Conservation (phyloP, 108 stramenopile species). For the Aurantiochytrium sp. region DNA sequence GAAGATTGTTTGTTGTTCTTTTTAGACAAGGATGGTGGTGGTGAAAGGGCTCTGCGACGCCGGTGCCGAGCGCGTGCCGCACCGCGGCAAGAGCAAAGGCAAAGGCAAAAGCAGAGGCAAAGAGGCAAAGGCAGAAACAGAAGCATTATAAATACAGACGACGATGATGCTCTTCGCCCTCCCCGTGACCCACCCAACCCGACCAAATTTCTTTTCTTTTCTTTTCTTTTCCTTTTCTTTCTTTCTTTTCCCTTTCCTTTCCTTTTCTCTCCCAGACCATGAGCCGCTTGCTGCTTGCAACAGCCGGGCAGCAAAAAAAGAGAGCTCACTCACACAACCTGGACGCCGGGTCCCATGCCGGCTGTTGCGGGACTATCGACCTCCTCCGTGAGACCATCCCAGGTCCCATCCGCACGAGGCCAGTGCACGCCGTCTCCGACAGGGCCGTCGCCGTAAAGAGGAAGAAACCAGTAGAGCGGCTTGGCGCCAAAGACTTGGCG, state of each 20-base stretch:
- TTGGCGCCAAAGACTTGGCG: neutral
- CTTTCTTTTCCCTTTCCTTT: neutral
- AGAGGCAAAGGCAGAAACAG: too few species aligned
- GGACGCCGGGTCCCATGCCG: neutral
- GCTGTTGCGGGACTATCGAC: neutral
- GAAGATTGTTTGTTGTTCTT: too few species aligned
- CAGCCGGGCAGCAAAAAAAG: too few species aligned
- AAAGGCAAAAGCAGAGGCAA: too few species aligned
- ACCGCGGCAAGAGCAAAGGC: too few species aligned
- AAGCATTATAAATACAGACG: too few species aligned
- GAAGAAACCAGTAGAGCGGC: neutral
- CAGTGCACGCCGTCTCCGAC: constrained; percentile 11
- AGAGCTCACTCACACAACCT: too few species aligned
- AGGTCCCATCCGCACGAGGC: neutral
- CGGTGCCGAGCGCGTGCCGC: too few species aligned
- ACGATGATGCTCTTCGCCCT: too few species aligned
- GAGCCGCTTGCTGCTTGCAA: neutral
- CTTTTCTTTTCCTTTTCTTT: neutral
- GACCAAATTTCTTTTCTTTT: neutral
- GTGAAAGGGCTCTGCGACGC: too few species aligned
- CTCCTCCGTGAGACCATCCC: neutral
- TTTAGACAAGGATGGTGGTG: too few species aligned
- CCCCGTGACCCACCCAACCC: neutral
- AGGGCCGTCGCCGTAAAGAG: neutral
- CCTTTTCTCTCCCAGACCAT: neutral